Base-by-base conservation (phyloP, 441 rosid species). In the Raphanus hybrid region DNA sequence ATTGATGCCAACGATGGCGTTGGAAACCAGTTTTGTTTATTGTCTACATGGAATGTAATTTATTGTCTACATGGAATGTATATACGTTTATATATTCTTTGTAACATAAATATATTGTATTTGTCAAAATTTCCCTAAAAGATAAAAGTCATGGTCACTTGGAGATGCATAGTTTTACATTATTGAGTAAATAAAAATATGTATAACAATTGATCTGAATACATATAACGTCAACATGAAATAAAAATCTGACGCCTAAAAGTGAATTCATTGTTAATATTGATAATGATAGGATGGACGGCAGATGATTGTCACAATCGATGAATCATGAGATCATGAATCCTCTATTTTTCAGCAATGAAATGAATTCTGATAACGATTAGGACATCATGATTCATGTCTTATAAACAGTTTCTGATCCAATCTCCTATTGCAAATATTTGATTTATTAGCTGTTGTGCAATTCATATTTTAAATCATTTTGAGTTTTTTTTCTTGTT, bases 1-100 rank as follows among this genome's bases (percentile, higher is more conserved):
- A 50, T 75, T 61, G 69, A 35, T 68, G 55, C 18, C 29, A 75
- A 35, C 74, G 18, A 69, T 63, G 75, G 8, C 79, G 45, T 23
- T 69, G 48, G 57, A 70, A 73, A 68, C 27, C 6, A 58, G n/a
- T 20, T 37, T 37, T 37, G 58, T 54, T 52, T 54, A 54, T 54
- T 54, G 2, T 54, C 58, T 54, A 6, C 58, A 15, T 15, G 9
- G 57, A 15, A 50, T 50, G 57, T 14, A 15, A 5, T 54, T 52
- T 54, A 54, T 54, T 54, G 2, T 7, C 26, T 54, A 6, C 58
- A 15, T 15, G 9, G 57, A 15, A 50, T 50, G 57, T 14, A 15
- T 54, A 52, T 52, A 52, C 18, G 58, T 15, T 52, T 52, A 52
- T 52, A 52, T 6, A 52, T 6, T 14, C 6, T 14, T 15, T 52